Base-by-base conservation (phyloP, 352 stramenopile species). In the Thraustotheca clavata region DNA sequence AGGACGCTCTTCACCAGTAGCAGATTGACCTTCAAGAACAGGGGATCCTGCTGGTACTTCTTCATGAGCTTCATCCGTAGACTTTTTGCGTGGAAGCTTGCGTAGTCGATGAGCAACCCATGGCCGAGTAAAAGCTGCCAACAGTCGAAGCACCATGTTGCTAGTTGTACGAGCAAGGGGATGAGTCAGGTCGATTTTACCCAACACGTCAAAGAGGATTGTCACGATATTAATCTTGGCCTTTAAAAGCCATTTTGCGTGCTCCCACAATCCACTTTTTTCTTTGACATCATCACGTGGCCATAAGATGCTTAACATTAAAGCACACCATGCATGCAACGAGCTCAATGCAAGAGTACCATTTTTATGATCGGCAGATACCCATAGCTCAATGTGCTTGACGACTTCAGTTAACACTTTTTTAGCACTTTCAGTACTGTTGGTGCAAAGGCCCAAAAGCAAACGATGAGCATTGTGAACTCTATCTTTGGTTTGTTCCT, bases 221-320 rank as follows among this genome's bases (percentile, higher is more conserved):
- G 71, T 83, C 24, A 93, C 82, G 31, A 95, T 89, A 6, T 78
- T 79, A 48, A 90, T 83, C 49, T 89, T 89, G 35, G 76, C 76
- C 49, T 84, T 81, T 3, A 90, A 63, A 27, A 65, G 24, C n/a
- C 35, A 32, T 32, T 65, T 65, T 24, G 57, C 39, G 26, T 65
- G 35, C 31, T 65, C 57, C 38, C 41, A 54, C 9, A 65, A 24
- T n/a, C 29, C 29, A 18, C 24, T 46, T 33, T 65, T 65, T 20
- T 65, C 57, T 32, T 65, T 65, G 38, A 52, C 43, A 31, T 65
- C 57, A 20, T 65, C 57, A n/a, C 57, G 57, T 3, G 86, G 86
- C 86, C 86, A 95, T 49, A 93, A 72, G 38, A 95, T 88, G 55
- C 82, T 91, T 83, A 93, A 91, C 33, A 92, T 87, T 33, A 95